phyloP scores from a whole-genome alignment of 1,139 yeast species.

The Geotrichum armillariae region DNA sequence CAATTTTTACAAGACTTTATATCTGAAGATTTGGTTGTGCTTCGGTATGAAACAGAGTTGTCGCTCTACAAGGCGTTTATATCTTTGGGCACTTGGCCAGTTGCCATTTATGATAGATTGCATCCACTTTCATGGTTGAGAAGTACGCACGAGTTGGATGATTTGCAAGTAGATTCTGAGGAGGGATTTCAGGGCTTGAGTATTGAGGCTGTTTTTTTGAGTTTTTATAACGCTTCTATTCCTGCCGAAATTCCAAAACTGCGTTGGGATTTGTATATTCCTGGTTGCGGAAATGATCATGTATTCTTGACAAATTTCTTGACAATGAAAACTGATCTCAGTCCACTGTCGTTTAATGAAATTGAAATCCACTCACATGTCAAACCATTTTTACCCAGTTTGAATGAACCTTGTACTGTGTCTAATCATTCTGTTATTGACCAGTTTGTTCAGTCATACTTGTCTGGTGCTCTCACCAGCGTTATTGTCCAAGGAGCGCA shows the following conservation, averaged over 20 bases:
- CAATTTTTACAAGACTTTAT: background rate
- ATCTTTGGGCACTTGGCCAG: background rate
- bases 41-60: background rate
- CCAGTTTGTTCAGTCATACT: slow-evolving; percentile 26
- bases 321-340: slow-evolving; percentile 25
- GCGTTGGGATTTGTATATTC: slow-evolving; percentile 29
- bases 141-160: slow-evolving; percentile 1
- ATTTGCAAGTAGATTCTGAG: slow-evolving; percentile 2
- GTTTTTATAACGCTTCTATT: slow-evolving; percentile 24
- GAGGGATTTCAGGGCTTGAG: slow-evolving; percentile 20
- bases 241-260: slow-evolving; percentile 23
- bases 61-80: background rate
- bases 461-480: slow-evolving; percentile 26
- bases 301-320: slow-evolving; percentile 26
- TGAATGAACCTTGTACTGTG: slow-evolving; percentile 26
- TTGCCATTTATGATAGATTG: slow-evolving; percentile 1
- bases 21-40: background rate
- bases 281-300: slow-evolving; percentile 28
- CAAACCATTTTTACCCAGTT: slow-evolving; percentile 22
- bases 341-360: slow-evolving; percentile 24
- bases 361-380: slow-evolving; percentile 25
- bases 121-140: slow-evolving; percentile 1
- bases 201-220: slow-evolving; percentile 23
- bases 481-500: slow-evolving; percentile 25
- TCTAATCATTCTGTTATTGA: slow-evolving; percentile 30